Evolutionary conservation across 106 monocot genomes (phyloP).

Genomic region (Dioscorea alata): DNA sequence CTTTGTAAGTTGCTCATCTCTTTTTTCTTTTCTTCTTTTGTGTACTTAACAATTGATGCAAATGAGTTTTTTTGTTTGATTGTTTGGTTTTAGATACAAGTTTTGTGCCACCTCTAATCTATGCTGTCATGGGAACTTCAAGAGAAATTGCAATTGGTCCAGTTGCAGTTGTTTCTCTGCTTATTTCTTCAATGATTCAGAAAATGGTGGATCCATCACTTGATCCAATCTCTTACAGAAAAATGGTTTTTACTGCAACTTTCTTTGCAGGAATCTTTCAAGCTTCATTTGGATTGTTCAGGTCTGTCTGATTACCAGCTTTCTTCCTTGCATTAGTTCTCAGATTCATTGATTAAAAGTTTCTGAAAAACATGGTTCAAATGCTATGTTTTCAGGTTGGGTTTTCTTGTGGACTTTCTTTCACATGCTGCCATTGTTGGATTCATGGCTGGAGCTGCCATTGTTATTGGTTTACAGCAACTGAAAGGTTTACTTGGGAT

Average conservation of each 20-base stretch:
- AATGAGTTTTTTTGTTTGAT: neutral
- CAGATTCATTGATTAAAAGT: neutral
- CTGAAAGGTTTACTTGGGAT: constrained; percentile 79
- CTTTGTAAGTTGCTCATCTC: constrained; percentile 69
- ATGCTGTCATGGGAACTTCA: constrained; percentile 87
- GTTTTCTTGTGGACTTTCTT: constrained; percentile 75
- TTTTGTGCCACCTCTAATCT: constrained; percentile 75
- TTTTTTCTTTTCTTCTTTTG: neutral
- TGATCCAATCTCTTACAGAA: constrained; percentile 36
- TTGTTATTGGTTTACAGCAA: constrained; percentile 72
- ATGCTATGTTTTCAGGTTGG: constrained; percentile 37
- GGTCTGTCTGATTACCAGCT: constrained; percentile 20
- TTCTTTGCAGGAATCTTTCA: constrained; percentile 86
- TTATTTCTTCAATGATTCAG: constrained; percentile 57
- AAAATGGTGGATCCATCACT: constrained; percentile 57
- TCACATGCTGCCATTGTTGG: constrained; percentile 85
- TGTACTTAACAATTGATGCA: neutral
- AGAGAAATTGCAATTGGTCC: constrained; percentile 85
- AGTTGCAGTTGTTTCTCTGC: constrained; percentile 73
- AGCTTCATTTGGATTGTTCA: constrained; percentile 65
- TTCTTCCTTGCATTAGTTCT: neutral
- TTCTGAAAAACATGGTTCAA: neutral
- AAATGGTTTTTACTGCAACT: constrained; percentile 66
- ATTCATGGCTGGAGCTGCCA: constrained; percentile 85
- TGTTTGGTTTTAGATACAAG: constrained; percentile 47